These are phyloP conservation scores for Dictyophora rubrovolvata DNA, from an alignment of 768 basidiomycete species.

Conservation along the genomic window DNA sequence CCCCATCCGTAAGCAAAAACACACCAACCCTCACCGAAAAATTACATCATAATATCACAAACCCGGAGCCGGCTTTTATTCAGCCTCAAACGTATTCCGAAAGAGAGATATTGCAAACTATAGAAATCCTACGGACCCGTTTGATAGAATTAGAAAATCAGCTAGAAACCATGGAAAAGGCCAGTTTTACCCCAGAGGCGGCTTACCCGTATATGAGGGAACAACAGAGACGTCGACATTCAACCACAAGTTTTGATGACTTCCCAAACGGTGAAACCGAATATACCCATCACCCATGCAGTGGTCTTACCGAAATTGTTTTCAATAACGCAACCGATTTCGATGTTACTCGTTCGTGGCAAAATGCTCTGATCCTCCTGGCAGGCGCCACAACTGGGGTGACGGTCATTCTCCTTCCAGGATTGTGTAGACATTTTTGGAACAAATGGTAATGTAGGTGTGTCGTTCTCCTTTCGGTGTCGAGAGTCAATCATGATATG, in stretches of 20 bases:
- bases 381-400: slow-evolving; percentile 5
- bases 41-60: too few species aligned
- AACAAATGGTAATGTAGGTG: neutral
- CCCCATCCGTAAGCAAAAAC: too few species aligned
- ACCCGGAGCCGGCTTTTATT: neutral
- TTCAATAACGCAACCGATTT: neutral
- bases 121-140: neutral
- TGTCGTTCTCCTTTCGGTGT: neutral
- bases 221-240: too few species aligned
- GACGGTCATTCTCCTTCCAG: neutral
- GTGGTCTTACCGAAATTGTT: neutral
- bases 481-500: too few species aligned
- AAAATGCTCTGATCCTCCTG: slow-evolving; percentile 1
- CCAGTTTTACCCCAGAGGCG: neutral
- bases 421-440: slow-evolving; percentile 1
- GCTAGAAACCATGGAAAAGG: neutral
- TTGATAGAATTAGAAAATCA: neutral
- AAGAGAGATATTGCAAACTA: neutral
- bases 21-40: too few species aligned
- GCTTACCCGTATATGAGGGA: too few species aligned
- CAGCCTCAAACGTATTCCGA: neutral
- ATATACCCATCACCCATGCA: neutral
- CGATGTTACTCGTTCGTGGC: neutral
- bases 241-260: too few species aligned
- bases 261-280: too few species aligned